Percentiles rank a stretch among this genome's conserved stretches.
phyloP scores from a whole-genome alignment of 257 asterid genomes.

The Leptodermis oblonga region DNA sequence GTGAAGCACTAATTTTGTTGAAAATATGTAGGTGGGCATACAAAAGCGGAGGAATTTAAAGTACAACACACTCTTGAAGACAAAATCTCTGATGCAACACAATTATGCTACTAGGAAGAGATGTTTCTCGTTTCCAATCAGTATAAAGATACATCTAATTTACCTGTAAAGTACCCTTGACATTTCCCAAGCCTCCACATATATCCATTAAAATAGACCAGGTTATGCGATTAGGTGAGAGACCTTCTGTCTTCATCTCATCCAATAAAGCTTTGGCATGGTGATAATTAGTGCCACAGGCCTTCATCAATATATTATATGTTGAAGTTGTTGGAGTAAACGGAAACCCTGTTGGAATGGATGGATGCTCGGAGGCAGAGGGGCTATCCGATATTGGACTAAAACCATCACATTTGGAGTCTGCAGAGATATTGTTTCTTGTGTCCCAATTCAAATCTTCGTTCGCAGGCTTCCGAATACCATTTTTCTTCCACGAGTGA shows the following conservation, averaged over 20 bases:
- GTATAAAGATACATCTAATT: slow-evolving; percentile 13
- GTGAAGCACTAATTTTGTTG: neutral
- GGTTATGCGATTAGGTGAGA: slow-evolving; percentile 79
- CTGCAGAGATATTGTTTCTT: slow-evolving; percentile 12
- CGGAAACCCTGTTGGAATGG: slow-evolving; percentile 44
- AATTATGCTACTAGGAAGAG: neutral
- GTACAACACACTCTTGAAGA: neutral
- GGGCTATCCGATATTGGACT: slow-evolving; percentile 7
- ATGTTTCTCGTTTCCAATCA: neutral
- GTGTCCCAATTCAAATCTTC: slow-evolving; percentile 24
- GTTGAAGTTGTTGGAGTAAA: slow-evolving; percentile 77
- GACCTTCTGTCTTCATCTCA: slow-evolving; percentile 77
- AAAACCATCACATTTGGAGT: slow-evolving; percentile 19
- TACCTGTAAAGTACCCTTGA: slow-evolving; percentile 67
- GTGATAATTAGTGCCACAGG: slow-evolving; percentile 77
- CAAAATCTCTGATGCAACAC: neutral
- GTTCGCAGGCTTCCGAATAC: slow-evolving; percentile 32
- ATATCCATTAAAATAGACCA: slow-evolving; percentile 85
- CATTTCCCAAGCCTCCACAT: slow-evolving; percentile 65
- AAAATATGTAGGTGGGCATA: neutral
- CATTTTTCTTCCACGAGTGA: slow-evolving; percentile 66
- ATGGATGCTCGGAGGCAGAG: slow-evolving; percentile 29
- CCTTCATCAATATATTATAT: slow-evolving; percentile 89
- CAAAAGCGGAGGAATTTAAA: neutral
- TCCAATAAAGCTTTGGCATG: slow-evolving; percentile 85